Percentiles rank a stretch among this genome's conserved stretches.
Evolutionary conservation across 441 rosid species (phyloP).

Genomic region (Populus hybrid): DNA sequence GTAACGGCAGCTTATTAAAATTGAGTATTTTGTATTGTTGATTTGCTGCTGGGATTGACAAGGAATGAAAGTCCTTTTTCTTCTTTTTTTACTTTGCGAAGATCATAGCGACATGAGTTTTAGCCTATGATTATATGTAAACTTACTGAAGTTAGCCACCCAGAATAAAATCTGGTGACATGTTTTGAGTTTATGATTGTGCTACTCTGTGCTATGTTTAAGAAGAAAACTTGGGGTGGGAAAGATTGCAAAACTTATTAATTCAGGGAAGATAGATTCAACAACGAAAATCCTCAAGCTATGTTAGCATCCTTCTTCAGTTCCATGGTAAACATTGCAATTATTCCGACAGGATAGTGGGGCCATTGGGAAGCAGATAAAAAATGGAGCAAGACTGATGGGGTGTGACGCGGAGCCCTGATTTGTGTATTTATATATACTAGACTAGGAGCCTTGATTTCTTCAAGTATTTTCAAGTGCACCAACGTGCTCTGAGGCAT

Average conservation of each 20-base stretch:
- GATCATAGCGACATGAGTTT: not conserved
- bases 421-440: not conserved
- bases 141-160: not conserved
- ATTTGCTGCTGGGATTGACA: not conserved
- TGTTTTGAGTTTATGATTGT: not conserved
- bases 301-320: conserved; percentile 2
- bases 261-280: conserved; percentile 89
- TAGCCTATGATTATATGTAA: not conserved
- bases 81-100: not conserved
- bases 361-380: conserved; percentile 83
- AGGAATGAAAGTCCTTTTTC: not conserved
- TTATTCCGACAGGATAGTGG: conserved; percentile 52
- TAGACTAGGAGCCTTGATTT: not conserved
- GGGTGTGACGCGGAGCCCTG: conserved; percentile 70
- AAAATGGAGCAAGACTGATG: conserved; percentile 95
- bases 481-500: not conserved
- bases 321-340: conserved; percentile 1
- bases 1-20: not conserved
- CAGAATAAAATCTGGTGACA: not conserved
- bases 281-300: conserved; percentile 98
- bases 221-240: conserved; percentile 47
- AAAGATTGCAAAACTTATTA: conserved; percentile 84
- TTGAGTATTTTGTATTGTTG: not conserved
- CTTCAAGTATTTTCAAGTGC: not conserved
- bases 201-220: not conserved